Evolutionary conservation across 352 stramenopile species (phyloP).

Genomic region (Lagenidium sp.): DNA sequence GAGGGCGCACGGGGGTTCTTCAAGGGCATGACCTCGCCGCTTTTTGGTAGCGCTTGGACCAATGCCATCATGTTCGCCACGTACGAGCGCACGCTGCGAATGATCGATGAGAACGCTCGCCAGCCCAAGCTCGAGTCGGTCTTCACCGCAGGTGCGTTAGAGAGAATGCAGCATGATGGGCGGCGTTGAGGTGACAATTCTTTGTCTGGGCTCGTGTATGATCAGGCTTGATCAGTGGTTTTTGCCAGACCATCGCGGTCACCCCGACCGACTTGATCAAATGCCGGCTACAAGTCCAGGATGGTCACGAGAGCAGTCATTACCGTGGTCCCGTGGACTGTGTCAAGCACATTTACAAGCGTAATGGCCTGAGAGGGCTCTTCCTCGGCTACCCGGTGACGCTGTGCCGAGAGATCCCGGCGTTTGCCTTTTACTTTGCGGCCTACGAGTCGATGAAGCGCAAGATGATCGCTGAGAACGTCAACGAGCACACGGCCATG

Average conservation of each 20-base stretch:
- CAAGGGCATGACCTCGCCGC: slow-evolving; percentile 75
- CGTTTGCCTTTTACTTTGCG: slow-evolving; percentile 80
- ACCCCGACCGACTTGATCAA: slow-evolving; percentile 81
- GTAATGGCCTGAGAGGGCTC: slow-evolving; percentile 41
- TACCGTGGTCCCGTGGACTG: slow-evolving; percentile 69
- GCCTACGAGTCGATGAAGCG: slow-evolving; percentile 77
- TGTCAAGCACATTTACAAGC: slow-evolving; percentile 60
- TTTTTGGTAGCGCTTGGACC: slow-evolving; percentile 76
- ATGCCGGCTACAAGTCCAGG: slow-evolving; percentile 71
- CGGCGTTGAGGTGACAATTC: too few species aligned
- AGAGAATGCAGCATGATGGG: not conserved
- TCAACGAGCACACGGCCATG: slow-evolving; percentile 66
- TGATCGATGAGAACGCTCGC: slow-evolving; percentile 44
- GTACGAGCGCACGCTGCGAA: slow-evolving; percentile 61
- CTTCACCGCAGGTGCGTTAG: slow-evolving; percentile 34
- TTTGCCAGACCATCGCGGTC: slow-evolving; percentile 67
- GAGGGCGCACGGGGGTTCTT: slow-evolving; percentile 76
- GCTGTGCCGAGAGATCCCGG: slow-evolving; percentile 66
- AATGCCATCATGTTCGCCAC: slow-evolving; percentile 84
- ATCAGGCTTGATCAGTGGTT: slow-evolving; percentile 52
- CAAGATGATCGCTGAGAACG: slow-evolving; percentile 38
- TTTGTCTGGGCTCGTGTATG: too few species aligned
- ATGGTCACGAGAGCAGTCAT: slow-evolving; percentile 44
- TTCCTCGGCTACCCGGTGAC: slow-evolving; percentile 74
- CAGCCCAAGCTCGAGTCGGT: slow-evolving; percentile 55